A percentile compares a stretch with the other conserved stretches of the same genome.
Conservation (phyloP, 345 rosid genomes). For the Sisymbrium altissimum region DNA sequence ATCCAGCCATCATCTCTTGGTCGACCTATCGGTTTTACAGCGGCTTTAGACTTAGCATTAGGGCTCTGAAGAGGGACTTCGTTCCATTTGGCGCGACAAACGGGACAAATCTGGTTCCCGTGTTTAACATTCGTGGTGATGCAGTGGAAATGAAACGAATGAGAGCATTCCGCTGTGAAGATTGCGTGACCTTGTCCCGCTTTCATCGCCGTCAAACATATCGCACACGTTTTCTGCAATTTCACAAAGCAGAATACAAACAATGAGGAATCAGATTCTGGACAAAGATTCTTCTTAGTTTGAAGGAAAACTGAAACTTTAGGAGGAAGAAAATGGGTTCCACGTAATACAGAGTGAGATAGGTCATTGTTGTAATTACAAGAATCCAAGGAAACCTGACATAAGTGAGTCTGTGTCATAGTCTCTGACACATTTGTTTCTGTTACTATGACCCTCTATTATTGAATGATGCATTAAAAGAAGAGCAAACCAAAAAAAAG, state of each 20-base stretch:
- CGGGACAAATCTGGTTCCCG: constrained; percentile 91
- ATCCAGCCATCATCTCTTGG: constrained; percentile 61
- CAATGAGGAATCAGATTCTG: neutral
- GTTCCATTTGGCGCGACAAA: constrained; percentile 93
- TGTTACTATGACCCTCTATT: constrained; percentile 41
- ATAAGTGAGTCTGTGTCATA: constrained; percentile 28
- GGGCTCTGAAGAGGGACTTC: constrained; percentile 74
- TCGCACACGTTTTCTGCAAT: constrained; percentile 83
- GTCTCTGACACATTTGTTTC: constrained; percentile 35
- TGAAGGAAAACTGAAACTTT: neutral
- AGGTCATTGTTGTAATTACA: constrained; percentile 24
- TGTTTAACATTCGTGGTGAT: constrained; percentile 87
- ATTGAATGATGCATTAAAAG: constrained; percentile 45
- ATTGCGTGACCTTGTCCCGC: constrained; percentile 88
- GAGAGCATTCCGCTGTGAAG: constrained; percentile 96
- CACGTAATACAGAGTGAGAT: constrained; percentile 18
- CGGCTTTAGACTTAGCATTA: constrained; percentile 21
- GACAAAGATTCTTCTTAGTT: neutral
- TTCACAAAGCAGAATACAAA: constrained; percentile 4
- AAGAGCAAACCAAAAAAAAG: constrained; percentile 27
- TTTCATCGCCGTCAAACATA: constrained; percentile 76
- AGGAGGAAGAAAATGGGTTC: neutral
- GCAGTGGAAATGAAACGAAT: constrained; percentile 95
- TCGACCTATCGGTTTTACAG: constrained; percentile 42
- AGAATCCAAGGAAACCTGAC: constrained; percentile 29